Evolutionary conservation across 2,329 filamentous ascomycete species (phyloP).

Genomic region (Leptographium wingfieldii): DNA sequence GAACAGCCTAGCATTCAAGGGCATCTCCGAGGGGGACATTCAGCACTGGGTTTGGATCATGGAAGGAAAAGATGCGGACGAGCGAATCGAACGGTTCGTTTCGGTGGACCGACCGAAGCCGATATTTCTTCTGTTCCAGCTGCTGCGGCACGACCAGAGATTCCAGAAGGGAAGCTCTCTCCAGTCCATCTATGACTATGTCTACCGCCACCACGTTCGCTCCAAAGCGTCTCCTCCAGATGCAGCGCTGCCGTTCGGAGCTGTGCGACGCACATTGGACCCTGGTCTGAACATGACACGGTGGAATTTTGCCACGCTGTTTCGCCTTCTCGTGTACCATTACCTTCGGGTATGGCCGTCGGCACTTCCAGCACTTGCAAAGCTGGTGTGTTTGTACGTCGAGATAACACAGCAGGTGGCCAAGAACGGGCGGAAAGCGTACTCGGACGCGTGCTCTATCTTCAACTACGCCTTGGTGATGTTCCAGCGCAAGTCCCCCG

Average conservation of each 20-base stretch:
- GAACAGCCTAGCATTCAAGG: conserved; percentile 18
- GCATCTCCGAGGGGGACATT: conserved; percentile 21
- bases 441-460: conserved; percentile 20
- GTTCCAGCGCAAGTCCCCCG: conserved; percentile 23
- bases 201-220: conserved; percentile 11
- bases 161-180: conserved; percentile 21
- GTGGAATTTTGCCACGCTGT: conserved; percentile 12
- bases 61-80: conserved; percentile 21
- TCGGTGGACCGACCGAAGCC: conserved; percentile 21
- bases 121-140: conserved; percentile 24
- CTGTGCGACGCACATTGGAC: conserved; percentile 12
- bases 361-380: conserved; percentile 17
- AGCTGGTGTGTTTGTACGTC: conserved; percentile 17
- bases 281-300: conserved; percentile 15
- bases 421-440: conserved; percentile 11
- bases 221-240: background rate
- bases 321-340: conserved; percentile 18
- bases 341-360: conserved; percentile 19
- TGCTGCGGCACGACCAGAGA: conserved; percentile 22
- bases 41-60: conserved; percentile 31
- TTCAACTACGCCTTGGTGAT: conserved; percentile 28
- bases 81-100: conserved; percentile 23
- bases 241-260: conserved; percentile 6
- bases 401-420: conserved; percentile 8
- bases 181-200: conserved; percentile 21